Evolutionary conservation across 495 filamentous ascomycete species (phyloP).

Genomic region (Recurvomyces mirabilis): DNA sequence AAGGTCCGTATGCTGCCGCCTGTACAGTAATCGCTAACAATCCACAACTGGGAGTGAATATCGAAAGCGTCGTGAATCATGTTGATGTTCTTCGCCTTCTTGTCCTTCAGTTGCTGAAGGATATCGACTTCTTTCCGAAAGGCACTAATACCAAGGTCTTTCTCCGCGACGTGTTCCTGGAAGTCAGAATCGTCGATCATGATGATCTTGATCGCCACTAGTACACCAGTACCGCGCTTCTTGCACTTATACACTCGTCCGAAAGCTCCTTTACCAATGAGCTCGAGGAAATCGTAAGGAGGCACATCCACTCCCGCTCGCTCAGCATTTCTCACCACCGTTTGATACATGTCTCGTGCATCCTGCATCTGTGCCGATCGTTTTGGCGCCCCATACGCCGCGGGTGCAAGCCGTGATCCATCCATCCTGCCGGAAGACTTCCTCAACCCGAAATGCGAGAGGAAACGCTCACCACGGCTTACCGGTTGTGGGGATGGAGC

Average conservation of each 20-base stretch:
- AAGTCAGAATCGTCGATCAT: conserved; percentile 85
- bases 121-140: conserved; percentile 83
- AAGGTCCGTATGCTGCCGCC: conserved; percentile 91
- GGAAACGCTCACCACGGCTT: neutral
- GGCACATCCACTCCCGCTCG: conserved; percentile 28
- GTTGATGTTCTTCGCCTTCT: conserved; percentile 82
- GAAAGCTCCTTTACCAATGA: conserved; percentile 93
- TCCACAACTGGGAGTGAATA: conserved; percentile 82
- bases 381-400: conserved; percentile 11
- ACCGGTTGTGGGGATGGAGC: conserved; percentile 5
- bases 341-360: conserved; percentile 80
- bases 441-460: neutral
- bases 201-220: conserved; percentile 86
- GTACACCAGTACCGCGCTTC: conserved; percentile 1
- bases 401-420: conserved; percentile 12
- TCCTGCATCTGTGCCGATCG: conserved; percentile 80
- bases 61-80: conserved; percentile 77
- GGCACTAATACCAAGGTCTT: conserved; percentile 70
- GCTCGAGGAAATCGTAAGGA: conserved; percentile 70
- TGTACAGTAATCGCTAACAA: conserved; percentile 90
- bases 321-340: conserved; percentile 23
- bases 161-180: conserved; percentile 51
- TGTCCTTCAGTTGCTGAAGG: conserved; percentile 71
- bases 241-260: conserved; percentile 86
- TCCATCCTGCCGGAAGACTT: conserved; percentile 13